Evolutionary conservation across 345 rosid species (phyloP).

Genomic region (Alliaria petiolata): DNA sequence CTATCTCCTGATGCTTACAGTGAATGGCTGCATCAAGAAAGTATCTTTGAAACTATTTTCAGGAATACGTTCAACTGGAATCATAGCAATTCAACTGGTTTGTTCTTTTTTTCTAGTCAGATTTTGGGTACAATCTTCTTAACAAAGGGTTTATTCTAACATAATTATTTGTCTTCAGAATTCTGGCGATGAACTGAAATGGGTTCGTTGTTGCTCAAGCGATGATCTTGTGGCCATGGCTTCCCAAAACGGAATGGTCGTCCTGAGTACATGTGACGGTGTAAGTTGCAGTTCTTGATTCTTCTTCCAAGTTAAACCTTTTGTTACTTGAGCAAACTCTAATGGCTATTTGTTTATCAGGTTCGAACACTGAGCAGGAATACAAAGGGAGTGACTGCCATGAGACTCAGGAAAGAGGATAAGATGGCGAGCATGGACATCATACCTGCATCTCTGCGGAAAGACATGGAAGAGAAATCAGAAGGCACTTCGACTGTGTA

Average conservation of each 20-base stretch:
- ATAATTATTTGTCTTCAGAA: conserved; percentile 44
- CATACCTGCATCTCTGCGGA: conserved; percentile 55
- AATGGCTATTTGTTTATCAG: conserved; percentile 37
- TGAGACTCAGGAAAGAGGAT: conserved; percentile 73
- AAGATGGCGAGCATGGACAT: conserved; percentile 96
- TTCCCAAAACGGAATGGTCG: conserved; percentile 91
- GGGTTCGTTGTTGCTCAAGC: conserved; percentile 87
- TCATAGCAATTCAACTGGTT: conserved; percentile 95
- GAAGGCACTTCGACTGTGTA: conserved; percentile 49
- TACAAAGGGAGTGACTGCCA: conserved; percentile 82
- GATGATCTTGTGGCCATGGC: conserved; percentile 97
- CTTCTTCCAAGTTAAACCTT: background rate
- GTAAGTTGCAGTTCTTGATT: conserved; percentile 39
- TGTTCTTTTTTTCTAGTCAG: conserved; percentile 24
- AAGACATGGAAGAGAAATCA: conserved; percentile 45
- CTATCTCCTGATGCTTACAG: conserved; percentile 88
- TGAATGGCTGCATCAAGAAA: conserved; percentile 95
- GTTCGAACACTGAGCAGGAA: conserved; percentile 82
- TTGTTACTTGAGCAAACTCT: background rate
- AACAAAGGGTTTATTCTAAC: background rate
- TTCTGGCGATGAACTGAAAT: conserved; percentile 89
- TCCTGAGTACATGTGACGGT: conserved; percentile 68
- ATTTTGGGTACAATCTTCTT: background rate
- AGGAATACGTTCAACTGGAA: conserved; percentile 91
- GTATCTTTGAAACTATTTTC: conserved; percentile 79